phyloP scores from a whole-genome alignment of 176 grass and related monocot species.

The Zea luxurians region DNA sequence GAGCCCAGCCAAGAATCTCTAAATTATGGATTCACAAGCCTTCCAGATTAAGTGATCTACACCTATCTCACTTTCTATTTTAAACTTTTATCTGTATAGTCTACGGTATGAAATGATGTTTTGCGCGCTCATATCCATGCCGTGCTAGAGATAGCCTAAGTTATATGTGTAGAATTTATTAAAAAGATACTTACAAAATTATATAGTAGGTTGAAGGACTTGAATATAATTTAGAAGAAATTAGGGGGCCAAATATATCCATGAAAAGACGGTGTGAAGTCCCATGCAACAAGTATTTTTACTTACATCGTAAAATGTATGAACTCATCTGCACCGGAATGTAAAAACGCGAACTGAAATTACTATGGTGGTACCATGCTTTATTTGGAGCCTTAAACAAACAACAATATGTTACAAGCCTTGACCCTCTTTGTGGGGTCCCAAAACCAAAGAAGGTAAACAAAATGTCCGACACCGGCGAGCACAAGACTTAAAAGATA shows the following conservation, averaged over 20 bases:
- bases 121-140: no score
- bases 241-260: background rate
- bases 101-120: no score
- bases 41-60: no score
- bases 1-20: no score
- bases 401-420: constrained; percentile 35
- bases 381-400: constrained; percentile 33
- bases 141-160: no score
- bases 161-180: no score
- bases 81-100: no score
- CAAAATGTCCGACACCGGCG: constrained; percentile 22
- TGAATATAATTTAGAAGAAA: no score
- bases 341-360: background rate
- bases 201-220: no score
- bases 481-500: background rate
- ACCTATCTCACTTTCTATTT: no score
- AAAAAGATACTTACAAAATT: no score
- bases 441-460: constrained; percentile 9
- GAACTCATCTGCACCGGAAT: background rate
- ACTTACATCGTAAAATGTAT: background rate
- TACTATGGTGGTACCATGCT: constrained; percentile 4
- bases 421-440: constrained; percentile 30
- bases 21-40: no score
- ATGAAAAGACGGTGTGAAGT: background rate
- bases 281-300: background rate